Conservation (phyloP, 306 rosid species). For the Lathyrus oleraceus region DNA sequence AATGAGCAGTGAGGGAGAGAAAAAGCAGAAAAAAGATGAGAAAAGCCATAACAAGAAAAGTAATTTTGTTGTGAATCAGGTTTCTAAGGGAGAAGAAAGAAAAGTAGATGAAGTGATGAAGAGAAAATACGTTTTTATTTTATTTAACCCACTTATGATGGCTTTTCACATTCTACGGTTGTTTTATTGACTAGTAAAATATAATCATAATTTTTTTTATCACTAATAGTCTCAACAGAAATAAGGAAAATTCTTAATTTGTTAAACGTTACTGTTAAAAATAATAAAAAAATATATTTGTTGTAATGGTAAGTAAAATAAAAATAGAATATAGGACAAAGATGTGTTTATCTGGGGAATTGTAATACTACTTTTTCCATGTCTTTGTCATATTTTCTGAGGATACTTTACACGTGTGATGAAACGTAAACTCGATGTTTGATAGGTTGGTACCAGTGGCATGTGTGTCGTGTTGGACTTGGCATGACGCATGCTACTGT, state of each 20-base stretch:
- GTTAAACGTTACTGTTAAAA: no score
- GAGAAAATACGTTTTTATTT: not conserved
- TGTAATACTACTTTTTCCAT: not conserved
- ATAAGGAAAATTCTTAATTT: no score
- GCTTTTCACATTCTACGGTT: not conserved
- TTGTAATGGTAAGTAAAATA: no score
- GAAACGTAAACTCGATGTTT: not conserved
- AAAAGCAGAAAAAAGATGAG: not conserved
- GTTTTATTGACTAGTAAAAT: not conserved
- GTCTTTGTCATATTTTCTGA: not conserved
- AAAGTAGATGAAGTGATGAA: not conserved
- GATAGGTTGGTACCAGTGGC: slow-evolving; percentile 3
- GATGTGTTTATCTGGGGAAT: not conserved
- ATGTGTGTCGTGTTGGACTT: not conserved
- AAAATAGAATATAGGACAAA: no score
- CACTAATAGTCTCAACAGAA: no score
- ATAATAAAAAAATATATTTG: no score
- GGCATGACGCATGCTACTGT: not conserved
- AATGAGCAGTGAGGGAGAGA: slow-evolving; percentile 1
- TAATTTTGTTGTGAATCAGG: not conserved
- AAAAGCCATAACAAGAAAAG: not conserved
- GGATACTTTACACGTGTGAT: slow-evolving; percentile 21
- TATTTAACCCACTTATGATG: not conserved
- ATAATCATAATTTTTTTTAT: no score
- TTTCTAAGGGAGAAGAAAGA: not conserved